Base-by-base conservation (phyloP, 768 basidiomycete species). In the Auriscalpium orientale region DNA sequence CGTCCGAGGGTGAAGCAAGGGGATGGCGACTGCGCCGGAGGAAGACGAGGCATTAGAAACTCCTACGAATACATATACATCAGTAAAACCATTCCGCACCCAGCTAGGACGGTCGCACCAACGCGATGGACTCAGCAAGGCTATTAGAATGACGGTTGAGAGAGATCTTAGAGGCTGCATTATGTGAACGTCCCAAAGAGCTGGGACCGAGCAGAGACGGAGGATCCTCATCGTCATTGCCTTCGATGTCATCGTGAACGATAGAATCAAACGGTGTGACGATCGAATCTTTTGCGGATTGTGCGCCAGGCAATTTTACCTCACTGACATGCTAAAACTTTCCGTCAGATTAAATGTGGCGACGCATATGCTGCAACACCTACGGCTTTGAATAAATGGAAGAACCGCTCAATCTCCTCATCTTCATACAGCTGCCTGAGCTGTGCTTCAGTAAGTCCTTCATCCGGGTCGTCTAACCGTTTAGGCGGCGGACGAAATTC, bases 361-460 rank as follows among this genome's bases (percentile, higher is more conserved):
- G 40, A 43, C 13, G 40, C 15, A 43, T 43, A 28, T 28, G 28
- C 9, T 51, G 49, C 4, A 38, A 7, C 37, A 70, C 78, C 65
- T 63, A 84, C 84, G 37, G 76, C 72, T 44, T 82, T 79, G 67
- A 87, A 87, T n/a, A 85, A 64, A 46, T 70, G 64, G 33, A 87
- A 68, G 64, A 83, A 86, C 28, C 81, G 71, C 15, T 81, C 75
- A 13, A 85, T 79, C 69, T 86, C 83, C 64, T 85, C 83, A 53
- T 79, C 75, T 22, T 87, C 84, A 58, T 81, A 85, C 28, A 82
- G 61, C 43, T 80, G 75, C 43, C 85, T 72, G 18, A 87, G 71
- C 61, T 84, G 72, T 22, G 68, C 66, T 63, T 85, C 82, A 8
- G 77, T 75, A 28, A 82, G 64, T 4, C 71, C 70, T 43, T 43